phyloP scores from a whole-genome alignment of 2,329 filamentous ascomycete genomes.

The Clarireedia sp. region DNA sequence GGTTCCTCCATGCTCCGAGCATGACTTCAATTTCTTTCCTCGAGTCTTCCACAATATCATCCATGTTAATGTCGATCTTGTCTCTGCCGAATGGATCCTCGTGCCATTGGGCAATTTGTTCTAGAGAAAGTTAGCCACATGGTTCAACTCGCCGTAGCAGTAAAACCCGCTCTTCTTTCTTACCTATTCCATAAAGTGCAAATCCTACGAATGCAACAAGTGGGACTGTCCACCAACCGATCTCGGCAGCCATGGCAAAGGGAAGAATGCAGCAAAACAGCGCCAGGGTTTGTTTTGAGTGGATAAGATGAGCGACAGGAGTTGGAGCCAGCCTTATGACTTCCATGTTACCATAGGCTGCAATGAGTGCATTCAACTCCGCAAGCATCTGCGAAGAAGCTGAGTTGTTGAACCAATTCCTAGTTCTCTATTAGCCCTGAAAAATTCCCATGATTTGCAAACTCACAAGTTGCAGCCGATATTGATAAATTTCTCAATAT shows the following conservation, averaged over 20 bases:
- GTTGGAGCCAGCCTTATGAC: slow-evolving; percentile 57
- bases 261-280: slow-evolving; percentile 53
- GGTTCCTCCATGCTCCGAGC: slow-evolving; percentile 46
- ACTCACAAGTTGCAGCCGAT: slow-evolving; percentile 38
- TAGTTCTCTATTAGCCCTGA: slow-evolving; percentile 10
- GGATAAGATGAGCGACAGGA: slow-evolving; percentile 57
- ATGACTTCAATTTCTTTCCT: slow-evolving; percentile 49
- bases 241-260: slow-evolving; percentile 55
- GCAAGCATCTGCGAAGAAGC: slow-evolving; percentile 49
- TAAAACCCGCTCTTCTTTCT: neutral
- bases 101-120: slow-evolving; percentile 42
- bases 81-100: slow-evolving; percentile 62
- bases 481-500: slow-evolving; percentile 53
- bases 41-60: slow-evolving; percentile 54
- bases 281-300: slow-evolving; percentile 55
- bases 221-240: slow-evolving; percentile 54
- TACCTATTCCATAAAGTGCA: slow-evolving; percentile 35
- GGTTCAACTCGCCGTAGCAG: neutral
- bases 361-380: slow-evolving; percentile 47
- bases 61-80: slow-evolving; percentile 60
- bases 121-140: slow-evolving; percentile 33
- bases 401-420: slow-evolving; percentile 52
- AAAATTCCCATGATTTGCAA: neutral
- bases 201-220: slow-evolving; percentile 54
- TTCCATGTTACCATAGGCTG: slow-evolving; percentile 56